phyloP scores from a whole-genome alignment of 2,329 filamentous ascomycete species.

The Fusarium duplospermum region DNA sequence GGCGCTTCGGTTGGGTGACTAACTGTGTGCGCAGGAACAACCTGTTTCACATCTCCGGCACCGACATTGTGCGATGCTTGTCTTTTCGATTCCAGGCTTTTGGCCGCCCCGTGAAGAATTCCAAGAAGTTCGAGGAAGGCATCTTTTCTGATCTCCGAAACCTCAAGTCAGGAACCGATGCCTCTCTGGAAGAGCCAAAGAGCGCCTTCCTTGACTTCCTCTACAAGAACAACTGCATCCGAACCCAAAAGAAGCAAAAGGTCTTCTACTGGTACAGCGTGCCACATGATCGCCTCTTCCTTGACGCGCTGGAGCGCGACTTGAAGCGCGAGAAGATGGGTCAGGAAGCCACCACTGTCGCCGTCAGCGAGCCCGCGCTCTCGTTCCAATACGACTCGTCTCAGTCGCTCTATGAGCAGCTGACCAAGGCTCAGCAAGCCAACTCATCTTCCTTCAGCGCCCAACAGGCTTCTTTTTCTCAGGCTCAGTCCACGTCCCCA shows the following conservation, averaged over 20 bases:
- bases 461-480: constrained; percentile 74
- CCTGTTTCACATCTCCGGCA: constrained; percentile 98
- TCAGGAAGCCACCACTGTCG: constrained; percentile 96
- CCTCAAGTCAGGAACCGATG: constrained; percentile 97
- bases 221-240: constrained; percentile 99
- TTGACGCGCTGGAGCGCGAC: constrained; percentile 96
- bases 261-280: constrained; percentile 99
- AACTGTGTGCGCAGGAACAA: constrained; percentile 70
- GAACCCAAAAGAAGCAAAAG: constrained; percentile 99
- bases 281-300: constrained; percentile 95
- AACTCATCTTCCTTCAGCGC: constrained; percentile 97
- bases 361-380: constrained; percentile 94
- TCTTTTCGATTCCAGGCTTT: constrained; percentile 99
- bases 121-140: constrained; percentile 99
- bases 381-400: constrained; percentile 99
- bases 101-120: constrained; percentile 97
- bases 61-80: constrained; percentile 97
- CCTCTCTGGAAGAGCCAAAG: constrained; percentile 98
- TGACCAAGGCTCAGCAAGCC: constrained; percentile 98
- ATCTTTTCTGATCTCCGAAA: constrained; percentile 99
- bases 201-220: constrained; percentile 98
- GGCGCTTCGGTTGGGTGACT: not conserved
- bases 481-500: constrained; percentile 86
- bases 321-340: constrained; percentile 99
- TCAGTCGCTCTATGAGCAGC: constrained; percentile 98